Evolutionary conservation across 129 eudicot species (phyloP), one percentile per base, ranked within the genome.

Genomic region (Artemisia tridentata): DNA sequence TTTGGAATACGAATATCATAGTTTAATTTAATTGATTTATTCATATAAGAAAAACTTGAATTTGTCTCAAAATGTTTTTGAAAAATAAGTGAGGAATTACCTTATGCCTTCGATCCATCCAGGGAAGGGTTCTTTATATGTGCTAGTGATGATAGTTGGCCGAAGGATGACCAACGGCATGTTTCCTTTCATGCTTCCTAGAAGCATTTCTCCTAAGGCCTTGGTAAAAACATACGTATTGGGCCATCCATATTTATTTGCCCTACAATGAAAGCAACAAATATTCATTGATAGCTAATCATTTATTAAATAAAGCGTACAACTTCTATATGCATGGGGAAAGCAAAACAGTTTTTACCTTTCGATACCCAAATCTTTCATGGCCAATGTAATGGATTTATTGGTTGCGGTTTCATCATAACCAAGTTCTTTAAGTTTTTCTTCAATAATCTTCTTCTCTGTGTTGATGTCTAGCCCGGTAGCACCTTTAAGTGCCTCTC

Each of bases 351-450:
- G 1, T 43, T 43, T 67, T 38, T 54, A 87, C 93, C 93, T 87
- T 71, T 87, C 49, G 13, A 70, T 57, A 17, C 93, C 93, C 46
- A 87, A 69, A 54, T 82, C 81, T 64, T 80, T 84, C 93, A 87
- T 81, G 54, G 78, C 72, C 20, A 58, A 4, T n/a, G 73, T 74
- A 27, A 87, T 75, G 7, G 69, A 79, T 66, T 73, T 63, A 20
- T 79, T 74, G 0, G 87, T 68, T 10, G 82, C 72, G 2, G 65
- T 57, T 11, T 57, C 58, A 18, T 72, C 71, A 15, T 49, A 63
- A 38, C 63, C 54, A 16, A 84, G 89, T 55, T 79, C 75, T 27
- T 47, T 87, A 16, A 84, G 50, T 68, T 14, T 79, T 34, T 84
- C 77, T 11, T 82, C 85, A 0, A 75, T 72, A 2, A 84, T 31